Evolutionary conservation across 495 filamentous ascomycete genomes (phyloP), one percentile per base, ranked within the genome.

Genomic region (Hyphodiscus hymeniophilus): DNA sequence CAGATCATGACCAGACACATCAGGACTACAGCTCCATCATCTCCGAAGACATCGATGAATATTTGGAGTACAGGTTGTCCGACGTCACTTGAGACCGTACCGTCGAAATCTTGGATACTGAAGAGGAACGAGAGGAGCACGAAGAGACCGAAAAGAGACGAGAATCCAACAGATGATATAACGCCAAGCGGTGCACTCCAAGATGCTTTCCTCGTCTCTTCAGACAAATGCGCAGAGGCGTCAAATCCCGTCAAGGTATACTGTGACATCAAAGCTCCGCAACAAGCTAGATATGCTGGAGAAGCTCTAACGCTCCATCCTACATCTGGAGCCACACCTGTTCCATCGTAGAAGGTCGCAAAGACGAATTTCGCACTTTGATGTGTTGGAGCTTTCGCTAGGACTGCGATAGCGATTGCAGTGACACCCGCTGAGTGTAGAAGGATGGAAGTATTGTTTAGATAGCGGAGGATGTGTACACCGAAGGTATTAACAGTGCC

Each of bases 101-200:
- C 30, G 2, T 69, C 64, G 45, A 76, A 77, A 51, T 79, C 66
- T 52, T 80, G 76, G 41, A 80, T 76, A 13, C 72, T 77, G 58
- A 81, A 81, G 16, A 81, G 56, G 48, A 78, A 70, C 24, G 68
- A 65, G 35, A 80, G 60, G 18, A 83, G 50, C 16, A 81, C 75
- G 54, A 82, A 80, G 59, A 82, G 81, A 16, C 81, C 79, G 56
- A 81, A 81, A 23, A 82, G 36, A 8, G 76, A 65, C 8, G 72
- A 76, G 56, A 76, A 70, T 2, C 71, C 72, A 16, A 81, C 75
- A 12, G 74, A 78, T 28, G 69, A 73, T 7, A 82, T 63, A 0
- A 82, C 78, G 10, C 79, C 79, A 28, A 81, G 72, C 1, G 79
- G 78, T 0, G 79, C 78, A 16, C 64, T 70, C 75, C 76, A 79